Base-by-base conservation (phyloP, 805 yeast species). In the Metschnikowia noctiluminum region DNA sequence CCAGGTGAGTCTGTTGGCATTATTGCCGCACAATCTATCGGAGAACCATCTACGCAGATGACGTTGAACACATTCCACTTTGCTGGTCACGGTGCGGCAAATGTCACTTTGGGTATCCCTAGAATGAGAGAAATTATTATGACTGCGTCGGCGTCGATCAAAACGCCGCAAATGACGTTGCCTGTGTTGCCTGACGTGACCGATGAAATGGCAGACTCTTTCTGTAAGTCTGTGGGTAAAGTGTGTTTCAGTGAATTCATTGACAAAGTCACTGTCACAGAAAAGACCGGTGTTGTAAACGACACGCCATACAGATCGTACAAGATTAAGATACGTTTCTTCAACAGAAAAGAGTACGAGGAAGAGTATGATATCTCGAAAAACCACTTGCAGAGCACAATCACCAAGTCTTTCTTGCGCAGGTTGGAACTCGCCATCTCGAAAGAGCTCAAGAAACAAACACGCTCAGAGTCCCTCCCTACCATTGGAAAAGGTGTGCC, bases 21-120 rank as follows among this genome's bases (percentile, higher is more conserved):
- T 63, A 85, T 95, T 72, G 99, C 99, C 7, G 87, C 97, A 21
- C 98, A 94, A 73, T 90, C 97, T 46, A 85, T 94, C 67, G 99
- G 99, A 72, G 99, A 94, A 71, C 99, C 99, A 44, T 89, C 97
- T 5, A 94, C 99, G 3, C 99, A 94, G 76, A 94, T 94, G 99
- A 94, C 99, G 14, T 80, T 89, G 62, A 89, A 89, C 69, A 89
- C 96, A 41, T 89, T 89, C 89, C 96, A 94, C 77, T 94, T 94
- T 64, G 99, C 99, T 61, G 99, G 99, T 68, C 99, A 95, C 74
- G 99, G 99, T 82, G 99, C 99, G 50, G 99, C 99, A 40, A 94
- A 94, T 71, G 99, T 94, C 56, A 94, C 99, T 0, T 79, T 94
- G 62, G 99, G 99, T 87, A 94, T 94, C 65, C 99, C 99, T 38